Evolutionary conservation across 1,139 yeast genomes (phyloP).

Genomic region (Debaryomyces sp.): DNA sequence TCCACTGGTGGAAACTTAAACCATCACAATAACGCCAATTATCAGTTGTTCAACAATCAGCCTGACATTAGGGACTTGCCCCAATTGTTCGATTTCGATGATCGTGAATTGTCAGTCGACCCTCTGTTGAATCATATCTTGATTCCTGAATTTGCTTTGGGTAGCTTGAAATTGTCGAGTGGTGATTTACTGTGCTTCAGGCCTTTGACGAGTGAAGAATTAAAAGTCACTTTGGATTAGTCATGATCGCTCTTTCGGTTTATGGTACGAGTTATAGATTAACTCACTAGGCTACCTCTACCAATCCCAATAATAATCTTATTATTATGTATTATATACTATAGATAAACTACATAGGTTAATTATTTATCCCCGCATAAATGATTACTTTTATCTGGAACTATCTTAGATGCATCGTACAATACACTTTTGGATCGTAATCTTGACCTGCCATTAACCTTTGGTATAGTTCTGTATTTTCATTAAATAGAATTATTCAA

Average conservation of each 20-base stretch:
- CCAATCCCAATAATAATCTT: neutral
- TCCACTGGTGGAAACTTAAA: slow-evolving; percentile 12
- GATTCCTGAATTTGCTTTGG: slow-evolving; percentile 44
- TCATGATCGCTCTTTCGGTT: neutral
- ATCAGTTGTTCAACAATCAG: slow-evolving; percentile 41
- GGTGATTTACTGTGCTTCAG: slow-evolving; percentile 33
- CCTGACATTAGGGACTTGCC: slow-evolving; percentile 49
- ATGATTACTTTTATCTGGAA: neutral
- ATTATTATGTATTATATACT: slow-evolving; percentile 6
- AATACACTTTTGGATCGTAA: neutral
- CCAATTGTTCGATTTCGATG: slow-evolving; percentile 52
- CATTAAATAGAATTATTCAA: no score
- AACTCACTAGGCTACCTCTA: neutral
- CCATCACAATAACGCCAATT: slow-evolving; percentile 32
- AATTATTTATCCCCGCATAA: neutral
- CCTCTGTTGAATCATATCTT: slow-evolving; percentile 38
- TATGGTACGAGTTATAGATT: neutral
- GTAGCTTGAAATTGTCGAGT: slow-evolving; percentile 30
- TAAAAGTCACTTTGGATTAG: slow-evolving; percentile 40
- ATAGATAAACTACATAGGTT: slow-evolving; percentile 6
- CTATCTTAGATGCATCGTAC: neutral
- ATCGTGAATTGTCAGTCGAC: slow-evolving; percentile 46
- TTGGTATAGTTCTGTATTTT: no score
- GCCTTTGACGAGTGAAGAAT: slow-evolving; percentile 37
- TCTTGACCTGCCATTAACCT: neutral